Percentiles rank a stretch among this genome's conserved stretches.
Conservation (phyloP, 177 flowering plant genomes). For the Vitis hybrid region DNA sequence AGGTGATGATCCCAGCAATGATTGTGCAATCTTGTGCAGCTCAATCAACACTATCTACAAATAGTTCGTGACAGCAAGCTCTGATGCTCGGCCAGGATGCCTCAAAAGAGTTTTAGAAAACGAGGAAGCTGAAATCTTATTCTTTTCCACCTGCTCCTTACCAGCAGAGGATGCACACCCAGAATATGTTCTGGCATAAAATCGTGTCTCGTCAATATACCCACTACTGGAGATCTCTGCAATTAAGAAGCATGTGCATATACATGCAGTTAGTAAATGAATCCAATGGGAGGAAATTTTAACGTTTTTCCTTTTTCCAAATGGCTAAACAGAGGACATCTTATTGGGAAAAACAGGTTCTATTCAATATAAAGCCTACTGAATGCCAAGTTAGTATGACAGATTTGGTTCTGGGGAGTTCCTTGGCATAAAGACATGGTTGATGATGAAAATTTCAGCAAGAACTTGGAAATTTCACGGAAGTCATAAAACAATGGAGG, state of each 20-base stretch:
- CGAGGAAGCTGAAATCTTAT: conserved; percentile 47
- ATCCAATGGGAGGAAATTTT: neutral
- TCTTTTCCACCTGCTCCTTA: conserved; percentile 66
- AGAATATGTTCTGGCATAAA: conserved; percentile 91
- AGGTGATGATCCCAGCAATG: neutral
- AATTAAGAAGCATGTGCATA: conserved; percentile 13
- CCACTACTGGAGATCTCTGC: conserved; percentile 88
- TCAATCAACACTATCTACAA: conserved; percentile 5
- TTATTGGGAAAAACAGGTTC: too few species aligned
- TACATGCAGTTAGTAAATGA: neutral
- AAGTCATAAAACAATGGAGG: too few species aligned
- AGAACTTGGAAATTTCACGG: too few species aligned
- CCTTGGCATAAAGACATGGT: too few species aligned
- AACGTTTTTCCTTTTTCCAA: too few species aligned
- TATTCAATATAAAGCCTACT: too few species aligned
- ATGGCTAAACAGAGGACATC: too few species aligned
- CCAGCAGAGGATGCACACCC: conserved; percentile 61
- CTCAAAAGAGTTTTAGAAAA: conserved; percentile 23
- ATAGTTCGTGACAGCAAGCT: neutral
- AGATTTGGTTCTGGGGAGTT: too few species aligned
- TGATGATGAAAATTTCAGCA: too few species aligned
- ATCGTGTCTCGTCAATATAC: conserved; percentile 91
- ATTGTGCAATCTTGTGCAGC: neutral
- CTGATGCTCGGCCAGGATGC: conserved; percentile 2
- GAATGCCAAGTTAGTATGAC: too few species aligned